A percentile compares a stretch with the other conserved stretches of the same genome.
Evolutionary conservation across 1,139 yeast genomes (phyloP).

Genomic region (Nadsonia starkeyi-henricii): DNA sequence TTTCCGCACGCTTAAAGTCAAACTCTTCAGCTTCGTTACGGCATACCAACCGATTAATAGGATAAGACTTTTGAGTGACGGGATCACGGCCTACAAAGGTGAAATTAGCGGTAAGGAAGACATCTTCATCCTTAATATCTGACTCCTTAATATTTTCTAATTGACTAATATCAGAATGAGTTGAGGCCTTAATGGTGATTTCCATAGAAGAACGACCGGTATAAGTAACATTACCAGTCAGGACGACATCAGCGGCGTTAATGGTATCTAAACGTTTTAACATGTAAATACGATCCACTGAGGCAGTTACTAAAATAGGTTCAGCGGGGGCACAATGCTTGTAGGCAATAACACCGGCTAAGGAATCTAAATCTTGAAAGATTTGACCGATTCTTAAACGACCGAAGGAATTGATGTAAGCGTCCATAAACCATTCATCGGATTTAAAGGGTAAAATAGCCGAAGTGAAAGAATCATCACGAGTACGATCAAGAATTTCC

Average conservation of each 20-base stretch:
- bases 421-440: conserved; percentile 70
- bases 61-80: conserved; percentile 70
- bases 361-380: conserved; percentile 80
- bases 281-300: conserved; percentile 84
- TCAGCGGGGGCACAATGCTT: conserved; percentile 82
- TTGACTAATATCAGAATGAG: conserved; percentile 33
- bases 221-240: conserved; percentile 86
- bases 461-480: conserved; percentile 64
- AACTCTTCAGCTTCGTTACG: conserved; percentile 60
- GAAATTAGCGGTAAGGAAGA: conserved; percentile 74
- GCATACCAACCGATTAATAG: conserved; percentile 70
- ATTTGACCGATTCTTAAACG: conserved; percentile 81
- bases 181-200: conserved; percentile 77
- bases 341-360: conserved; percentile 80
- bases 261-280: conserved; percentile 74
- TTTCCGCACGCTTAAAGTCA: conserved; percentile 78
- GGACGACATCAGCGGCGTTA: conserved; percentile 55
- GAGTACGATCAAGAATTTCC: conserved; percentile 55
- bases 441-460: conserved; percentile 70
- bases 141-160: conserved; percentile 22
- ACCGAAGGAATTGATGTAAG: conserved; percentile 80
- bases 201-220: conserved; percentile 94
- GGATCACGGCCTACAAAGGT: conserved; percentile 95
- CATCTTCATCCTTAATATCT: conserved; percentile 33
- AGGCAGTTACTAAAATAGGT: conserved; percentile 87